Percentiles rank a stretch among this genome's conserved stretches.
Conservation (phyloP, 176 grass and related monocot genomes). For the Carex parvula region DNA sequence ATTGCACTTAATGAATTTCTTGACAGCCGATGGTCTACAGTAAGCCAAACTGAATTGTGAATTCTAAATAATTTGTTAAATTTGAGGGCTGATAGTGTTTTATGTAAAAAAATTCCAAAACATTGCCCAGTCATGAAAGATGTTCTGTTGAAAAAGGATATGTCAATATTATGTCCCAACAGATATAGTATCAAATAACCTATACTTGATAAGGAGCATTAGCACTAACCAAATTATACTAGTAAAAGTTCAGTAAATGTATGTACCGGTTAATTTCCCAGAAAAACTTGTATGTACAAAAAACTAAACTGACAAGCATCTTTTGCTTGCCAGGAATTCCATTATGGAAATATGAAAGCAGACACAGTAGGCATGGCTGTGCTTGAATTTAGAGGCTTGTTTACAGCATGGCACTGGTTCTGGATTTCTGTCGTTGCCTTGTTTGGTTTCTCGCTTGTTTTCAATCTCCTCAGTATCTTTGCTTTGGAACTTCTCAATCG, state of each 20-base stretch:
- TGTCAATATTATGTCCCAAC: background rate
- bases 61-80: constrained; percentile 5
- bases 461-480: constrained; percentile 83
- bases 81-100: background rate
- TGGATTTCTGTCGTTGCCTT: constrained; percentile 69
- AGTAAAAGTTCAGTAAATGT: background rate
- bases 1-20: constrained; percentile 49
- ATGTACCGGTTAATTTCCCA: background rate
- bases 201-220: background rate
- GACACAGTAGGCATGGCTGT: constrained; percentile 66
- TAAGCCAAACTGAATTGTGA: constrained; percentile 34
- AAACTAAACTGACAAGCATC: constrained; percentile 12
- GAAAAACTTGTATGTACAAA: constrained; percentile 16
- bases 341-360: constrained; percentile 36
- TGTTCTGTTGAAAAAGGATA: background rate
- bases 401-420: constrained; percentile 79
- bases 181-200: background rate
- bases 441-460: constrained; percentile 60
- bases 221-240: constrained; percentile 20
- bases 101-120: background rate
- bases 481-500: constrained; percentile 66
- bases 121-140: background rate
- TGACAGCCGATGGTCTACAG: constrained; percentile 78
- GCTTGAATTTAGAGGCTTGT: constrained; percentile 58
- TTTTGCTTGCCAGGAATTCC: constrained; percentile 52